Evolutionary conservation across 768 basidiomycete genomes (phyloP).

Genomic region (Pleurotus tuber-regium): DNA sequence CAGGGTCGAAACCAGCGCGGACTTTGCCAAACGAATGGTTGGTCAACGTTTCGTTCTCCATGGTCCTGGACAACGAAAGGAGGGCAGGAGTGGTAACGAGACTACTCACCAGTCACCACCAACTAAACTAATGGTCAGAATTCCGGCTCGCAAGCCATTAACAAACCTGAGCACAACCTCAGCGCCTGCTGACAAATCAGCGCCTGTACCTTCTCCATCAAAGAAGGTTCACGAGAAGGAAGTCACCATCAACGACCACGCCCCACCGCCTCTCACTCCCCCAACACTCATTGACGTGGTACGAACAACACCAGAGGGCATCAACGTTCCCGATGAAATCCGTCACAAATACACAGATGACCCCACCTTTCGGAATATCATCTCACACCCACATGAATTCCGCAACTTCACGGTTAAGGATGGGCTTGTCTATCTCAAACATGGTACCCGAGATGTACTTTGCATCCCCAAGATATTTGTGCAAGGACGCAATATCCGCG

Average conservation of each 20-base stretch:
- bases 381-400: constrained; percentile 15
- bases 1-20: constrained; percentile 7
- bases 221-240: not conserved
- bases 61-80: constrained; percentile 10
- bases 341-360: constrained; percentile 17
- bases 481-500: constrained; percentile 16
- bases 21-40: constrained; percentile 7
- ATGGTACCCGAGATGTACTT: constrained; percentile 5
- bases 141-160: too few species aligned
- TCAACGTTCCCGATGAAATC: constrained; percentile 14
- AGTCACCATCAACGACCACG: not conserved
- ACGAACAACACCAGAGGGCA: not conserved
- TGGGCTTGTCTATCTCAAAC: constrained; percentile 16
- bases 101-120: too few species aligned
- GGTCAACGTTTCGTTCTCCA: constrained; percentile 13
- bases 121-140: too few species aligned
- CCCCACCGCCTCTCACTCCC: not conserved
- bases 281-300: not conserved
- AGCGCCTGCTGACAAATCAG: too few species aligned
- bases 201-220: too few species aligned
- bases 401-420: constrained; percentile 17
- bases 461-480: constrained; percentile 18
- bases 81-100: constrained; percentile 9
- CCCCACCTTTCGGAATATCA: constrained; percentile 16
- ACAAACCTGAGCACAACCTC: too few species aligned